These are phyloP conservation scores for Geotrichum fermentans DNA, from an alignment of 1,139 yeast species.

Conservation along the genomic window DNA sequence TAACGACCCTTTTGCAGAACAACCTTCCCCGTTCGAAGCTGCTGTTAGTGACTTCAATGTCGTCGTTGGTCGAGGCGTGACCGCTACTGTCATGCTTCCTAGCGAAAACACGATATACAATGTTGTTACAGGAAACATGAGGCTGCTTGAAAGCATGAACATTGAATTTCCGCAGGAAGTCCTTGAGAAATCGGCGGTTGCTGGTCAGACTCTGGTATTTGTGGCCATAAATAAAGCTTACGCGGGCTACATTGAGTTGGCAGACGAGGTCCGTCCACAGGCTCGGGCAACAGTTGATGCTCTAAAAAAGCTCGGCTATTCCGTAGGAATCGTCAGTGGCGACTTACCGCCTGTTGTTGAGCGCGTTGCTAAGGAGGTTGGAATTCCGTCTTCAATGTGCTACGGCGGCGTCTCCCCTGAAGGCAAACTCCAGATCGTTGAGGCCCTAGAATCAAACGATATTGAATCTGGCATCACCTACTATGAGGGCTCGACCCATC, in stretches of 20 bases:
- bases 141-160: conserved; percentile 39
- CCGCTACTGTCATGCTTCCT: conserved; percentile 41
- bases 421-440: conserved; percentile 67
- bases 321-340: conserved; percentile 87
- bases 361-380: conserved; percentile 61
- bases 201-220: conserved; percentile 36
- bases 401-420: conserved; percentile 76
- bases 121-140: conserved; percentile 56
- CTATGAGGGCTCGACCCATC: conserved; percentile 10
- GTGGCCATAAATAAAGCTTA: conserved; percentile 52
- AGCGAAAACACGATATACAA: conserved; percentile 26
- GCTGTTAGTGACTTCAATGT: conserved; percentile 46
- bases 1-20: conserved; percentile 15
- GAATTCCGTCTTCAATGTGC: conserved; percentile 59
- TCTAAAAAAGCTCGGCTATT: conserved; percentile 51
- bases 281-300: conserved; percentile 57
- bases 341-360: conserved; percentile 64
- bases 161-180: conserved; percentile 24
- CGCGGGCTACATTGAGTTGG: conserved; percentile 60
- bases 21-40: conserved; percentile 38
- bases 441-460: conserved; percentile 47
- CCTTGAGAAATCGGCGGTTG: conserved; percentile 20
- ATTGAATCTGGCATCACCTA: too few relatives aligned
- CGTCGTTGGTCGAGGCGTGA: conserved; percentile 68
- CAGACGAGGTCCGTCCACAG: conserved; percentile 67